These are phyloP conservation scores for Kazachstania psychrophila DNA, from an alignment of 805 yeast species.

Conservation along the genomic window DNA sequence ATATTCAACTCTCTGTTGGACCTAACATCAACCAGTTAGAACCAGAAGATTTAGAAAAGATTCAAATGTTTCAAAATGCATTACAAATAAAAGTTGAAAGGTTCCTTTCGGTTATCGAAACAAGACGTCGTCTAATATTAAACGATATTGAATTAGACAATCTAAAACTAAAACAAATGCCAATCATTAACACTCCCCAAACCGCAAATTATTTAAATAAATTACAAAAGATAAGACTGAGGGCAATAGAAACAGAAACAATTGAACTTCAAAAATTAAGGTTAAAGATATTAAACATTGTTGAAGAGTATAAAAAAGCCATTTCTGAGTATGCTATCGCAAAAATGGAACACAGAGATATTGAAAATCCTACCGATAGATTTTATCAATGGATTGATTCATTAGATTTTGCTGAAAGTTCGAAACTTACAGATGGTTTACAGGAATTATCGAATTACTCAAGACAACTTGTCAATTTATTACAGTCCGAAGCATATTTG, in stretches of 20 bases:
- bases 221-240: conserved; percentile 24
- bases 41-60: conserved; percentile 13
- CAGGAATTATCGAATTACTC: conserved; percentile 17
- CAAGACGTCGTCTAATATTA: conserved; percentile 18
- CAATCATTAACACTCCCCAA: conserved; percentile 13
- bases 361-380: conserved; percentile 19
- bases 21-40: conserved; percentile 1
- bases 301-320: conserved; percentile 24
- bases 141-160: conserved; percentile 22
- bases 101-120: conserved; percentile 20
- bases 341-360: conserved; percentile 11
- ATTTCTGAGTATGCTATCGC: conserved; percentile 16
- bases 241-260: conserved; percentile 28
- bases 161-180: conserved; percentile 12
- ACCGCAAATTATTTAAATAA: conserved; percentile 16
- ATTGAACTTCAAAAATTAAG: conserved; percentile 23
- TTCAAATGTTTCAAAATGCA: conserved; percentile 18
- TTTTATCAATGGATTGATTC: conserved; percentile 19
- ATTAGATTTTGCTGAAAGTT: conserved; percentile 16
- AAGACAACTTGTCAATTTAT: conserved; percentile 3
- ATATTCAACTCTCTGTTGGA: not conserved
- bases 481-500: not conserved
- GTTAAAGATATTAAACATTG: conserved; percentile 16
- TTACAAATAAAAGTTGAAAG: conserved; percentile 20
- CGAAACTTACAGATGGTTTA: conserved; percentile 14